Evolutionary conservation across 352 stramenopile genomes (phyloP).

Genomic region (Phytophthora pinifolia): DNA sequence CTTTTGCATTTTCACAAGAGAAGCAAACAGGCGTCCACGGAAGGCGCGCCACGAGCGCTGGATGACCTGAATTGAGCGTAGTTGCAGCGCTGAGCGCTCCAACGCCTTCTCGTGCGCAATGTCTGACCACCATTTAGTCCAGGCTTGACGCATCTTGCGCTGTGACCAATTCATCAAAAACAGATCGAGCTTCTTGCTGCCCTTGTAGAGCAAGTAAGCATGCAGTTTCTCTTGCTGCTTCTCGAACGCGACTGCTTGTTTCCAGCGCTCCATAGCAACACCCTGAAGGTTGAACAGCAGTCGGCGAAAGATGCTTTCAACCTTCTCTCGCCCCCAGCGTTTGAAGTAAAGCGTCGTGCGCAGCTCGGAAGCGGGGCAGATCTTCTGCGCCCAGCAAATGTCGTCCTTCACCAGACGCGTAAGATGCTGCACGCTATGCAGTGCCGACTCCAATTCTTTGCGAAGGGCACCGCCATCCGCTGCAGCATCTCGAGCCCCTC

Average conservation of each 20-base stretch:
- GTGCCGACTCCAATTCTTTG: conserved; percentile 54
- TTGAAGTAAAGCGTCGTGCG: conserved; percentile 79
- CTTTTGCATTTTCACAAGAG: conserved; percentile 47
- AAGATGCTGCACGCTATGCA: conserved; percentile 66
- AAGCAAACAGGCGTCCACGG: conserved; percentile 43
- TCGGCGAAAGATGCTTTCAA: conserved; percentile 72
- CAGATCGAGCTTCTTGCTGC: conserved; percentile 69
- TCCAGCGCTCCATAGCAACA: conserved; percentile 65
- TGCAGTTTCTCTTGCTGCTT: conserved; percentile 78
- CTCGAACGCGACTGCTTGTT: conserved; percentile 43
- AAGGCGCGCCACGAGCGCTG: conserved; percentile 65
- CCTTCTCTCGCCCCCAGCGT: conserved; percentile 75
- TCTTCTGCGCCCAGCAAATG: conserved; percentile 66
- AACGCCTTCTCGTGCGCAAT: conserved; percentile 54
- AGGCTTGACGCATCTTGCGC: conserved; percentile 63
- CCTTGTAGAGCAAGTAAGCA: conserved; percentile 77
- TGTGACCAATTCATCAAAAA: conserved; percentile 75
- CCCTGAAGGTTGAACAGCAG: conserved; percentile 70
- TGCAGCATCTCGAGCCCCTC: neutral
- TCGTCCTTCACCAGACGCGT: conserved; percentile 75
- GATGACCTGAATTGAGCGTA: conserved; percentile 54
- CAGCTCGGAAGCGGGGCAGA: conserved; percentile 62
- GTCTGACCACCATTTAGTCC: conserved; percentile 67
- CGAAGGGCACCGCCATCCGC: conserved; percentile 34
- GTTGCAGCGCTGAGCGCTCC: conserved; percentile 45